Conservation (phyloP, 1,284 basidiomycete genomes). For the Tranzscheliella williamsii region DNA sequence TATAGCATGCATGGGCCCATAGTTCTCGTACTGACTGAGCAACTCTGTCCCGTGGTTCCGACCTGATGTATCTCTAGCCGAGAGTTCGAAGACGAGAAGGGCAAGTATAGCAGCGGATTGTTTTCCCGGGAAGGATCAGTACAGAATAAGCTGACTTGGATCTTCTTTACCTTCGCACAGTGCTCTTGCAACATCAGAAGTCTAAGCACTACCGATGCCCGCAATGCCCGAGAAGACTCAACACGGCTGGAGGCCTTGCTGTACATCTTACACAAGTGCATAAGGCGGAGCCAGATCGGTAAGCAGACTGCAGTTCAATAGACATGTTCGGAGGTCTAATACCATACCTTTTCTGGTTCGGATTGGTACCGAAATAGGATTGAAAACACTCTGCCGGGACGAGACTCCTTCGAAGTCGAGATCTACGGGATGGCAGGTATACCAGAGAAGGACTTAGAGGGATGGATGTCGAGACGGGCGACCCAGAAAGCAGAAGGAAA, state of each 20-base stretch:
- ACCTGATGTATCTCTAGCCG: too few relatives aligned
- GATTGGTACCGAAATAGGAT: constrained; percentile 67
- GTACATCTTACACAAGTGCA: constrained; percentile 99
- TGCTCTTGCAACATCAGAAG: constrained; percentile 98
- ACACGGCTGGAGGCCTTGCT: constrained; percentile 96
- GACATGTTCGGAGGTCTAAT: neutral
- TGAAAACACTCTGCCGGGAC: constrained; percentile 91
- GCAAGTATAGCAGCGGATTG: too few relatives aligned
- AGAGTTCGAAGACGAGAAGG: constrained; percentile 60
- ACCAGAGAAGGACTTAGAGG: constrained; percentile 86
- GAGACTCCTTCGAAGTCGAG: constrained; percentile 97
- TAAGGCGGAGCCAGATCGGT: constrained; percentile 96
- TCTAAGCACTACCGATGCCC: constrained; percentile 98
- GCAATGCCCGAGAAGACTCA: constrained; percentile 90
- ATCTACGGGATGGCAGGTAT: constrained; percentile 99
- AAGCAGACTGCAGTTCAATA: too few relatives aligned
- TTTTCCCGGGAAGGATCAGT: too few relatives aligned
- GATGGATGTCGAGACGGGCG: constrained; percentile 81
- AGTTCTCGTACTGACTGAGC: too few relatives aligned
- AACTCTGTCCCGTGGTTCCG: too few relatives aligned
- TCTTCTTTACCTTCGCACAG: constrained; percentile 64
- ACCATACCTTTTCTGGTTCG: constrained; percentile 46
- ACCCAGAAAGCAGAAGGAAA: constrained; percentile 27
- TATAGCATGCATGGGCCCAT: too few relatives aligned
- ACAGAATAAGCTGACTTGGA: too few relatives aligned